Evolutionary conservation across 176 grass and related monocot genomes (phyloP).

Genomic region (Cenchrus americanus): DNA sequence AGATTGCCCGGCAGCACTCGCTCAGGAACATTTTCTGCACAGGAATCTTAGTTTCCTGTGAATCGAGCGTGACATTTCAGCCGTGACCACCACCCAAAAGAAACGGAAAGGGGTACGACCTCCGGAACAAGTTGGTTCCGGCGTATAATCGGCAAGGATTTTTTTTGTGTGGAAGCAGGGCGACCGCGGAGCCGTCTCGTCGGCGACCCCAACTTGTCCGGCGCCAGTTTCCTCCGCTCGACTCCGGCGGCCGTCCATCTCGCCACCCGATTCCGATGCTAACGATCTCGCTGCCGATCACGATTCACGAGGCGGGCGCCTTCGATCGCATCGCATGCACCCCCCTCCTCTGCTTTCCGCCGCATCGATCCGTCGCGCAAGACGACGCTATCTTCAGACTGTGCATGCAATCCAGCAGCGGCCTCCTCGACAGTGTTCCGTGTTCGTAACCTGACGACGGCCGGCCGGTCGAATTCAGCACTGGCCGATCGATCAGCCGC

Average conservation of each 20-base stretch:
- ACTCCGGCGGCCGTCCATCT: neutral
- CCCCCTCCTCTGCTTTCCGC: conserved; percentile 2
- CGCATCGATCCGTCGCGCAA: conserved; percentile 27
- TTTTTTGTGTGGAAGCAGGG: neutral
- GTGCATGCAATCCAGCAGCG: neutral
- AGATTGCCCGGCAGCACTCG: neutral
- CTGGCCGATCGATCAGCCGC: neutral
- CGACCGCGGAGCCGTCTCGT: conserved; percentile 20
- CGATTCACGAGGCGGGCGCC: neutral
- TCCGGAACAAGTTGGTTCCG: conserved; percentile 6
- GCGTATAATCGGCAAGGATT: neutral
- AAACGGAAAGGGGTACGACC: neutral
- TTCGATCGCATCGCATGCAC: neutral
- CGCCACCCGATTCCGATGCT: neutral
- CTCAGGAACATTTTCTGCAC: too few relatives aligned
- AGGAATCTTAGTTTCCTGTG: conserved; percentile 23
- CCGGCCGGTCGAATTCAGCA: neutral
- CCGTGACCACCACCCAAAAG: neutral
- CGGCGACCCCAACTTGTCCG: neutral
- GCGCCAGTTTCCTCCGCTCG: neutral
- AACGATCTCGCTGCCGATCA: neutral
- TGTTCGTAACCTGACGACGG: neutral
- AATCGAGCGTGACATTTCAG: neutral
- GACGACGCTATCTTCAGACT: neutral
- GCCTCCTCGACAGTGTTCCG: neutral